phyloP scores from a whole-genome alignment of 1,284 basidiomycete species.

The Takashimella tepidaria region DNA sequence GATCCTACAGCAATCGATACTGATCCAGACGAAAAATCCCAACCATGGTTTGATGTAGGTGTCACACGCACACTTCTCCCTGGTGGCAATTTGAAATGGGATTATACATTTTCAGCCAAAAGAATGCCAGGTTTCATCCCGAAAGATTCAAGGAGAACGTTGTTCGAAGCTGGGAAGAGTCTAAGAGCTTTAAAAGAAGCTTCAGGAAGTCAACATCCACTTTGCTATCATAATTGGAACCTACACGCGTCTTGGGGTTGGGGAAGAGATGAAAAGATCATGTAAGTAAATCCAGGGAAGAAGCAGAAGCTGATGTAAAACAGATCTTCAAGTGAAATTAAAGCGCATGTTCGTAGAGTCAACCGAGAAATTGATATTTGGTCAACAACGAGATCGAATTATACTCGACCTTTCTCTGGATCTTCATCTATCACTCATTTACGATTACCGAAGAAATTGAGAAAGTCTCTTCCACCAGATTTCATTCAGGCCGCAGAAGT shows the following conservation, averaged over 20 bases:
- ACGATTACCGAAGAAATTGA: conserved; percentile 10
- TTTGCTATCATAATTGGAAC: conserved; percentile 28
- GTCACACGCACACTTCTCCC: conserved; percentile 21
- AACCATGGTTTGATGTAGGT: conserved; percentile 44
- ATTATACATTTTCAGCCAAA: conserved; percentile 30
- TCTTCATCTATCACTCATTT: conserved; percentile 8
- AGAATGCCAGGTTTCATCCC: conserved; percentile 42
- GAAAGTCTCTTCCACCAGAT: conserved; percentile 21
- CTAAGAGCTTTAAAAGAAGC: conserved; percentile 38
- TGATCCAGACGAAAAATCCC: conserved; percentile 20
- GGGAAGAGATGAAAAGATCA: conserved; percentile 9
- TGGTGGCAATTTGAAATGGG: conserved; percentile 14
- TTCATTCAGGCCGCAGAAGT: conserved; percentile 7
- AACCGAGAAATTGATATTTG: conserved; percentile 31
- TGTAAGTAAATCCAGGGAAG: conserved; percentile 3
- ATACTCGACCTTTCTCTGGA: conserved; percentile 14
- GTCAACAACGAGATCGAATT: conserved; percentile 15
- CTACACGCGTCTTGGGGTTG: conserved; percentile 30
- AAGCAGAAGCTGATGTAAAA: background rate
- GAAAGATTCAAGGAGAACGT: conserved; percentile 19
- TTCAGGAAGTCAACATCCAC: conserved; percentile 30
- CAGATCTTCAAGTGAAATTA: conserved; percentile 12
- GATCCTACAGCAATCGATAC: conserved; percentile 21
- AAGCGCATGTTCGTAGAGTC: conserved; percentile 21
- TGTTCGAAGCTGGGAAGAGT: conserved; percentile 42